Base-by-base conservation (phyloP, 192 early-diverging fungal genomes). In the Cetraspora pellucida region DNA sequence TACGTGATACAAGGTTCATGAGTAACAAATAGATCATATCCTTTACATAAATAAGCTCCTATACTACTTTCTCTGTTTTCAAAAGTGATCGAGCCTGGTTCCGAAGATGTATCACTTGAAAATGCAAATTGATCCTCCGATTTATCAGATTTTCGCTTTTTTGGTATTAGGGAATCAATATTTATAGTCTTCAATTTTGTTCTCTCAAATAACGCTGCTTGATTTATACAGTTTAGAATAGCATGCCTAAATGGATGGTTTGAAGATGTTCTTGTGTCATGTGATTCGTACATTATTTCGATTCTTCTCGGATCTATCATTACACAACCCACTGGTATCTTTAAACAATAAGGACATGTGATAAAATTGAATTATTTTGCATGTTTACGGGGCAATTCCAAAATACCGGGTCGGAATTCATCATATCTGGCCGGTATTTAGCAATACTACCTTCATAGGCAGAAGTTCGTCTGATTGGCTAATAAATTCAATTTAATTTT, bases 1-100 rank as follows among this genome's bases (percentile, higher is more conserved):
- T 82, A 90, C 96, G 96, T 98, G 21, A 88, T 87, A 64, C 96
- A 98, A 6, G 96, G 96, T 74, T 98, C 95, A 50, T 89, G 87
- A 14, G 88, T 86, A 49, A 94, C 67, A 82, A 93, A 98, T 30
- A 95, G 79, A 75, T 98, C 95, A 28, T 93, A 83, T 5, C 90
- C 93, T 11, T 88, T 95, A 75, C 94, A 96, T 25, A 96, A 79
- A 77, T 98, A 96, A 6, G 84, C 85, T 74, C 14, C 67, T 58
- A 47, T 64, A 66, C 44, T 27, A 57, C 75, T 78, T 14, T 71
- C 57, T 52, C 63, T 75, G 27, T 78, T 61, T 28, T 49, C 14
- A 10, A 28, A 49, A 9, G 7, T 37, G 37, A 6, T 37, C 37
- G 7, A 37, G 4, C 7, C 37, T 37, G 37, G 37, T n/a, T n/a